Evolutionary conservation across 2,329 filamentous ascomycete species (phyloP).

Genomic region (Aspergillus ruber): DNA sequence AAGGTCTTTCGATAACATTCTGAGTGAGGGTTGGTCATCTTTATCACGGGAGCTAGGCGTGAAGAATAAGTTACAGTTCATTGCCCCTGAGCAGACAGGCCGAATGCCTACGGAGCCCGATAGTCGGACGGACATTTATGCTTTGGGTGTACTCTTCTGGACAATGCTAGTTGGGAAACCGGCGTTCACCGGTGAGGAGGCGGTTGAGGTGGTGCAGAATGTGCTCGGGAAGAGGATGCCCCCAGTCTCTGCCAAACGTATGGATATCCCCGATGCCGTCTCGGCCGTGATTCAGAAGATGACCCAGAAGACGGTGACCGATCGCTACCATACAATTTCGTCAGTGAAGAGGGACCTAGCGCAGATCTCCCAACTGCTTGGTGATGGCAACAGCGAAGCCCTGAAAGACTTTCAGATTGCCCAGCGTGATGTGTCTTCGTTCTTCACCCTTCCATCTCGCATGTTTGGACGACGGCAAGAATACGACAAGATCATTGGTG

Average conservation of each 20-base stretch:
- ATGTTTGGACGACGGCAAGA: constrained; percentile 77
- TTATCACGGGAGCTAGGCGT: constrained; percentile 78
- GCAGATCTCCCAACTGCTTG: constrained; percentile 66
- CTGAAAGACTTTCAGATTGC: constrained; percentile 70
- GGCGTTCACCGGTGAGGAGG: constrained; percentile 71
- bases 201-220: constrained; percentile 85
- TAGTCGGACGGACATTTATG: constrained; percentile 88
- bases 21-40: constrained; percentile 80
- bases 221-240: constrained; percentile 75
- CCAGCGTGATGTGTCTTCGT: constrained; percentile 82
- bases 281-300: constrained; percentile 83
- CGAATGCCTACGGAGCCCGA: constrained; percentile 89
- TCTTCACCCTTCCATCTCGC: constrained; percentile 74
- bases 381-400: constrained; percentile 64
- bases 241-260: constrained; percentile 66
- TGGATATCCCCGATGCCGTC: constrained; percentile 78
- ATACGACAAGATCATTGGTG: constrained; percentile 60
- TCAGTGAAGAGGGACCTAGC: constrained; percentile 76
- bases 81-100: constrained; percentile 91
- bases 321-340: constrained; percentile 83
- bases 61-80: constrained; percentile 83
- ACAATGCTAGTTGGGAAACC: constrained; percentile 71
- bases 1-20: constrained; percentile 81
- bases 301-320: constrained; percentile 79
- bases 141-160: constrained; percentile 84